Conservation (phyloP, 768 basidiomycete genomes). For the Xanthoconium stramineum region DNA sequence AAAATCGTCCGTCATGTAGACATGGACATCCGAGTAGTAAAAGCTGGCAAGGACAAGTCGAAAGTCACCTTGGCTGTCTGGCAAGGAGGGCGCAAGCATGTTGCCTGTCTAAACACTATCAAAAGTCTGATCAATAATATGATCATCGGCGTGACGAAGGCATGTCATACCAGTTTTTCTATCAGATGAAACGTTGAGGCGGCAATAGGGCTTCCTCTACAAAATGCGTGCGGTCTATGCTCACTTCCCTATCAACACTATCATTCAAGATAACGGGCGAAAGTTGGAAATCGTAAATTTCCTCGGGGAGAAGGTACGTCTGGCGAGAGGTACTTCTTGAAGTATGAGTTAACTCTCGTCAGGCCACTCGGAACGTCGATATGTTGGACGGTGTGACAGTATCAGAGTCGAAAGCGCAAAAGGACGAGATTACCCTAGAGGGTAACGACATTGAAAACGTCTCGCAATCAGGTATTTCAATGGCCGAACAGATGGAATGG, state of each 20-base stretch:
- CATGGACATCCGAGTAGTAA: slow-evolving; percentile 88
- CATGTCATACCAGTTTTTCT: slow-evolving; percentile 23
- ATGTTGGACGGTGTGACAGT: slow-evolving; percentile 90
- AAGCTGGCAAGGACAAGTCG: slow-evolving; percentile 59
- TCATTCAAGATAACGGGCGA: slow-evolving; percentile 74
- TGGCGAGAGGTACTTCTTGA: not conserved
- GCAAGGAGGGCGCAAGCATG: slow-evolving; percentile 98
- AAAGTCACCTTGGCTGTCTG: slow-evolving; percentile 92
- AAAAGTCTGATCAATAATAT: slow-evolving; percentile 95
- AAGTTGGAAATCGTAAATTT: slow-evolving; percentile 92
- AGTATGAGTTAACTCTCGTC: not conserved
- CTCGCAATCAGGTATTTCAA: slow-evolving; percentile 80
- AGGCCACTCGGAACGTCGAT: slow-evolving; percentile 88
- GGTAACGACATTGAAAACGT: slow-evolving; percentile 97
- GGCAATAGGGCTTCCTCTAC: slow-evolving; percentile 89
- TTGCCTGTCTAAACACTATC: slow-evolving; percentile 96
- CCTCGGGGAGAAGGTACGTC: slow-evolving; percentile 83
- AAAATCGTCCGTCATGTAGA: slow-evolving; percentile 92
- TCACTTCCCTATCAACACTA: slow-evolving; percentile 99
- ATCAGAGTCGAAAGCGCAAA: slow-evolving; percentile 84
- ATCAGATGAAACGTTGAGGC: slow-evolving; percentile 4
- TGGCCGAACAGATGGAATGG: not conserved
- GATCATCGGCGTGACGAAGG: slow-evolving; percentile 96
- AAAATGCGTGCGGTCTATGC: slow-evolving; percentile 99
- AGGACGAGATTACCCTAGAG: slow-evolving; percentile 91